Conservation (phyloP, 2,329 filamentous ascomycete species). For the Nigrospora sphaerica region DNA sequence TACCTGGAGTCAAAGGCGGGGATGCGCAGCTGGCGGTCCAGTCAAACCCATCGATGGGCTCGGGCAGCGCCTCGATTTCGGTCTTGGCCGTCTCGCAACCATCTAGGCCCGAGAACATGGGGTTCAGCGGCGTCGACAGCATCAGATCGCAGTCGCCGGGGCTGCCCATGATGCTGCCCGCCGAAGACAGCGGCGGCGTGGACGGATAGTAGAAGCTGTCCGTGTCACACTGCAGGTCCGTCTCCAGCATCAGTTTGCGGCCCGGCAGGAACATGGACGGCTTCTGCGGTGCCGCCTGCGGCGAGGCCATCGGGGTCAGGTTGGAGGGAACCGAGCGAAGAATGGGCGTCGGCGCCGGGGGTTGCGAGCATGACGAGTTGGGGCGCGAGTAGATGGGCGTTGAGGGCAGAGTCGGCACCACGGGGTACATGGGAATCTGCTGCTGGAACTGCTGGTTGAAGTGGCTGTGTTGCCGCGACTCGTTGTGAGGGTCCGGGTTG, state of each 20-base stretch:
- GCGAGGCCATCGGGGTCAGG: slow-evolving; percentile 71
- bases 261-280: slow-evolving; percentile 51
- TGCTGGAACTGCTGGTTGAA: slow-evolving; percentile 59
- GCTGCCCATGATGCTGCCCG: slow-evolving; percentile 80
- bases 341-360: slow-evolving; percentile 40
- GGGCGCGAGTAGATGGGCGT: slow-evolving; percentile 60
- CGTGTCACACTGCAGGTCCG: slow-evolving; percentile 53
- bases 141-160: slow-evolving; percentile 66
- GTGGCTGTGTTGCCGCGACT: slow-evolving; percentile 68
- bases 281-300: slow-evolving; percentile 67
- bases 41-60: slow-evolving; percentile 66
- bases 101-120: slow-evolving; percentile 67
- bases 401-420: slow-evolving; percentile 51
- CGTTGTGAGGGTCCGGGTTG: slow-evolving; percentile 66
- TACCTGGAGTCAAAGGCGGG: slow-evolving; percentile 87
- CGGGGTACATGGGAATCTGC: slow-evolving; percentile 45
- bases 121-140: slow-evolving; percentile 76
- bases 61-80: slow-evolving; percentile 62
- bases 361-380: slow-evolving; percentile 57
- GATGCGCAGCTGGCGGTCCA: slow-evolving; percentile 67
- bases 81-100: slow-evolving; percentile 62
- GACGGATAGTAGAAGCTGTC: slow-evolving; percentile 69
- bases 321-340: slow-evolving; percentile 52
- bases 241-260: slow-evolving; percentile 60
- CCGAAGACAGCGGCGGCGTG: slow-evolving; percentile 79